A percentile compares a stretch with the other conserved stretches of the same genome.
These are phyloP conservation scores for Pelargonium australe DNA, from an alignment of 441 rosid genomes.

Conservation along the genomic window DNA sequence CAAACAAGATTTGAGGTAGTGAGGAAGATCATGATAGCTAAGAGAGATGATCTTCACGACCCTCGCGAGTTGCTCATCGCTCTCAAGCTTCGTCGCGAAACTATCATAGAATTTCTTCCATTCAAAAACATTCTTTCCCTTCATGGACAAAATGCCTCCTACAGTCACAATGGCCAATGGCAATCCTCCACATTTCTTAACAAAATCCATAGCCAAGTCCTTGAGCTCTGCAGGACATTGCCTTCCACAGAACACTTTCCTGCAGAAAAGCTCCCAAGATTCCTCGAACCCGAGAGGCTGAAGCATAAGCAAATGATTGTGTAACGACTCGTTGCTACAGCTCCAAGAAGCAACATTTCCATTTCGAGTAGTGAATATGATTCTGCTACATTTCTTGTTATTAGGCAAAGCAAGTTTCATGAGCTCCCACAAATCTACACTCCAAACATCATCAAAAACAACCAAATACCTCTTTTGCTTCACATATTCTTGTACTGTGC, in stretches of 20 bases:
- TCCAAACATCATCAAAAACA: neutral
- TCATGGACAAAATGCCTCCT: neutral
- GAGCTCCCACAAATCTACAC: neutral
- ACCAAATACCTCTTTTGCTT: constrained; percentile 2
- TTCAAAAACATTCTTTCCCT: neutral
- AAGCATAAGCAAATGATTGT: neutral
- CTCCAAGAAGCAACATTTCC: neutral
- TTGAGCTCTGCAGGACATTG: neutral
- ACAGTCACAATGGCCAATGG: constrained; percentile 5
- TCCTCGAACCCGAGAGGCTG: neutral
- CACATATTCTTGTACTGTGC: neutral
- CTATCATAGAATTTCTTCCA: neutral
- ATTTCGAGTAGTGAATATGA: neutral
- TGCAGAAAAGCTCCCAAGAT: neutral
- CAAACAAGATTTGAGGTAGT: constrained; percentile 8
- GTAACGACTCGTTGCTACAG: neutral
- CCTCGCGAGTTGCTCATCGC: neutral
- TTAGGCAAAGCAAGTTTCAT: constrained; percentile 1
- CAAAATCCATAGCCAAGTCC: neutral
- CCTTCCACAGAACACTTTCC: neutral
- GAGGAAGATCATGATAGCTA: constrained; percentile 2
- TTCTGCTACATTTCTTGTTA: neutral
- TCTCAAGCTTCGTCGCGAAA: neutral
- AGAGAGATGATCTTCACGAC: neutral
- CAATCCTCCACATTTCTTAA: neutral